Evolutionary conservation across 106 monocot species (phyloP).

Genomic region (Dioscorea zingiberensis): DNA sequence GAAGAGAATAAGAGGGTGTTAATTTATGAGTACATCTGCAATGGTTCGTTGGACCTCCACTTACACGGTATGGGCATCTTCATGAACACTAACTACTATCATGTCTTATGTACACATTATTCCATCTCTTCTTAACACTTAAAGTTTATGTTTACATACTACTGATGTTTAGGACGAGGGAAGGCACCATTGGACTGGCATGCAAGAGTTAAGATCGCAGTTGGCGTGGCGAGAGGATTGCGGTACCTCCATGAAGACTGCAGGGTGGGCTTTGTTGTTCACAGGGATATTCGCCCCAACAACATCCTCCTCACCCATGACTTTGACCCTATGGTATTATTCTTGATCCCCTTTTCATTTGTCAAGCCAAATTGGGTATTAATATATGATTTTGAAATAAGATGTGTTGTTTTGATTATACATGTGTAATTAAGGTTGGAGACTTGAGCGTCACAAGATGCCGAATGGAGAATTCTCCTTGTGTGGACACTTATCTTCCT

Average conservation of each 20-base stretch:
- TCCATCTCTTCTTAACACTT: no score
- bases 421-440: conserved; percentile 3
- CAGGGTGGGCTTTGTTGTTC: conserved; percentile 52
- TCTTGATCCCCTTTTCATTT: background rate
- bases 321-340: conserved; percentile 47
- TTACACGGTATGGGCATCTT: conserved; percentile 36
- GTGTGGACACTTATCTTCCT: conserved; percentile 9
- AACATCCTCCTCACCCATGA: conserved; percentile 73
- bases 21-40: conserved; percentile 58
- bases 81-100: no score
- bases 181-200: conserved; percentile 24
- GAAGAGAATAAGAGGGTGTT: conserved; percentile 25
- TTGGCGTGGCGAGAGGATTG: conserved; percentile 58
- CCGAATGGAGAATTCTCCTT: conserved; percentile 1
- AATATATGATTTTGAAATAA: background rate
- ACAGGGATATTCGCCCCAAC: conserved; percentile 46
- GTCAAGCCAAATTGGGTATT: background rate
- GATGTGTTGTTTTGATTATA: background rate
- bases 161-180: conserved; percentile 3
- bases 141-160: background rate
- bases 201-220: conserved; percentile 38
- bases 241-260: conserved; percentile 70
- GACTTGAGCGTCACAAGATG: conserved; percentile 34
- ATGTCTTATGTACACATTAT: no score
- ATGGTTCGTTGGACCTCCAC: conserved; percentile 45